Evolutionary conservation across 1,284 basidiomycete species (phyloP).

Genomic region (Ceratobasidium sp.): DNA sequence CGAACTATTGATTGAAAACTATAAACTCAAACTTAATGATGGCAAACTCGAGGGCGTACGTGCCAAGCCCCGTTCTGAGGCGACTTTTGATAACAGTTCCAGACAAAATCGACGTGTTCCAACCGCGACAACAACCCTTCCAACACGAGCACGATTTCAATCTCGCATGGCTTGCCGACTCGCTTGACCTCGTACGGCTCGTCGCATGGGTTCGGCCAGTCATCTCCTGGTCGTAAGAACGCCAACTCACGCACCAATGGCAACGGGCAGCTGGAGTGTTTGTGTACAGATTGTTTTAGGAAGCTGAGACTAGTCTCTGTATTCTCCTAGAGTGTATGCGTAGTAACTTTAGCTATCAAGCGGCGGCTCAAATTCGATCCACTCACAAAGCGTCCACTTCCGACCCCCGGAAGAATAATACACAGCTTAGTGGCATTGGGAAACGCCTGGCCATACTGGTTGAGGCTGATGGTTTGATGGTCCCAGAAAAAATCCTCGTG

Average conservation of each 20-base stretch:
- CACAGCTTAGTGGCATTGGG: neutral
- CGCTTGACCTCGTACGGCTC: neutral
- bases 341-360: neutral
- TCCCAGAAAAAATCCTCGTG: constrained; percentile 22
- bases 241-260: neutral
- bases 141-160: neutral
- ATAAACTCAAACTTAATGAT: too few species aligned
- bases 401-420: neutral
- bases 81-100: neutral
- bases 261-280: neutral
- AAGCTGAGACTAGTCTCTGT: neutral
- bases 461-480: neutral
- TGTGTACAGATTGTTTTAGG: neutral
- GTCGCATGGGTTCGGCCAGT: neutral
- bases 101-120: neutral
- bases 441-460: neutral
- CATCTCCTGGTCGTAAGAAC: neutral
- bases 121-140: neutral
- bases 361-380: neutral
- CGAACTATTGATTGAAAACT: too few species aligned
- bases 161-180: neutral
- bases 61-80: neutral
- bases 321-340: neutral
- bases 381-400: neutral
- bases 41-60: neutral